A percentile compares a stretch with the other conserved stretches of the same genome.
Conservation (phyloP, 306 rosid genomes). For the Mimosa pudica region DNA sequence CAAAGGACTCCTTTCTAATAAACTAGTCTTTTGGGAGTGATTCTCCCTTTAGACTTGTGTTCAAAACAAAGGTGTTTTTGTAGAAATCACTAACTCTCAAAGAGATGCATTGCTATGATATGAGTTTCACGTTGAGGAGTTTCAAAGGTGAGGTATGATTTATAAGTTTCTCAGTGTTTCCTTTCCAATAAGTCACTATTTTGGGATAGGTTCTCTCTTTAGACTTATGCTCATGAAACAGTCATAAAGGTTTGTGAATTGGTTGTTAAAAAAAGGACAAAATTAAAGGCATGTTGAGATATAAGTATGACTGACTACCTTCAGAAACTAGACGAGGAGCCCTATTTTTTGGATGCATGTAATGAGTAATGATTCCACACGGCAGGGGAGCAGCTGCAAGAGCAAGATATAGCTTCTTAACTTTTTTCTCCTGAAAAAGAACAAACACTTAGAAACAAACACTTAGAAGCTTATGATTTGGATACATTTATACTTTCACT, state of each 20-base stretch:
- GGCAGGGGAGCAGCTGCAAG: slow-evolving; percentile 86
- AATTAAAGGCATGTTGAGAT: slow-evolving; percentile 9
- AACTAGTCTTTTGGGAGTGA: too few relatives aligned
- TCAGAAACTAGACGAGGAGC: slow-evolving; percentile 87
- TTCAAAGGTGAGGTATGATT: too few relatives aligned
- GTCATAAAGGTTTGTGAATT: slow-evolving; percentile 1
- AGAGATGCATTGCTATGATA: too few relatives aligned
- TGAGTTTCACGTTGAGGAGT: too few relatives aligned
- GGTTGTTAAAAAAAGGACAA: slow-evolving; percentile 3
- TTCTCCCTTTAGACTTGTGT: too few relatives aligned
- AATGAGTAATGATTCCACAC: slow-evolving; percentile 72
- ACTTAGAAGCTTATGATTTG: slow-evolving; percentile 7
- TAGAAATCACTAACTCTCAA: too few relatives aligned
- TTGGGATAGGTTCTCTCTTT: too few relatives aligned
- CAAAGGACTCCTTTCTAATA: too few relatives aligned
- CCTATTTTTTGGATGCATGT: slow-evolving; percentile 79
- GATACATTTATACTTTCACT: slow-evolving; percentile 16
- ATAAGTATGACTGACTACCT: slow-evolving; percentile 47
- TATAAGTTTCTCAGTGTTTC: too few relatives aligned
- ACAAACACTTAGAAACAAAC: slow-evolving; percentile 3
- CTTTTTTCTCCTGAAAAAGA: slow-evolving; percentile 70
- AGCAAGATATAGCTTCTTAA: slow-evolving; percentile 90
- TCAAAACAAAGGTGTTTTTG: too few relatives aligned
- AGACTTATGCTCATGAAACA: neutral
- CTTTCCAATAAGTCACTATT: too few relatives aligned